Conservation (phyloP, 345 rosid species). For the Kernera saxatilis region DNA sequence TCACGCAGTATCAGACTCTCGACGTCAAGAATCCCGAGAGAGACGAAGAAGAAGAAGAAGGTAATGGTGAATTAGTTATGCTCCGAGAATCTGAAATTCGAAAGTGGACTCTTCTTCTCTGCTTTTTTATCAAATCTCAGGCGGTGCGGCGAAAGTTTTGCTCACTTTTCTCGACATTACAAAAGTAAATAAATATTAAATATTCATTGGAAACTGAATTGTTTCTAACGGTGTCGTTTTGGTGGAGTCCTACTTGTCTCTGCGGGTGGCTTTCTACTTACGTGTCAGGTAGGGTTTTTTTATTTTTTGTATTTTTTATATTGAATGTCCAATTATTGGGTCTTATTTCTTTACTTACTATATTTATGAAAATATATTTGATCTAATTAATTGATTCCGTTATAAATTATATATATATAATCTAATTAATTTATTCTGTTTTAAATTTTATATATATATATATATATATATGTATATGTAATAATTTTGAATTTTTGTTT, state of each 20-base stretch:
- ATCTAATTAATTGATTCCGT: too few species aligned
- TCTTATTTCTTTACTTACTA: too few species aligned
- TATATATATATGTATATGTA: too few species aligned
- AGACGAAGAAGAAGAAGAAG: constrained; percentile 7
- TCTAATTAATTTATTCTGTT: too few species aligned
- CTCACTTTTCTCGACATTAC: constrained; percentile 1
- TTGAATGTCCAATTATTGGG: too few species aligned
- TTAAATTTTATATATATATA: too few species aligned
- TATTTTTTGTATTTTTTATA: too few species aligned
- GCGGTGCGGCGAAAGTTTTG: constrained; percentile 27
- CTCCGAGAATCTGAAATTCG: background rate
- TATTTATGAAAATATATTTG: too few species aligned
- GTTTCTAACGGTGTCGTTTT: constrained; percentile 15
- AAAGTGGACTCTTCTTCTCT: background rate
- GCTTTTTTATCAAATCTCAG: background rate
- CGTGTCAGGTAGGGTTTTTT: constrained; percentile 18
- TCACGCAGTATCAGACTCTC: background rate
- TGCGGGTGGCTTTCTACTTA: background rate
- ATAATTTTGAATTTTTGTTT: background rate
- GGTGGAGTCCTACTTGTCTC: background rate
- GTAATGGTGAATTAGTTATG: background rate
- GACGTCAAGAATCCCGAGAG: background rate
- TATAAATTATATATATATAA: too few species aligned
- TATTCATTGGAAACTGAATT: background rate
- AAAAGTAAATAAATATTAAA: background rate